phyloP scores from a whole-genome alignment of 805 yeast genomes.

The Metschnikowia reukaufii region DNA sequence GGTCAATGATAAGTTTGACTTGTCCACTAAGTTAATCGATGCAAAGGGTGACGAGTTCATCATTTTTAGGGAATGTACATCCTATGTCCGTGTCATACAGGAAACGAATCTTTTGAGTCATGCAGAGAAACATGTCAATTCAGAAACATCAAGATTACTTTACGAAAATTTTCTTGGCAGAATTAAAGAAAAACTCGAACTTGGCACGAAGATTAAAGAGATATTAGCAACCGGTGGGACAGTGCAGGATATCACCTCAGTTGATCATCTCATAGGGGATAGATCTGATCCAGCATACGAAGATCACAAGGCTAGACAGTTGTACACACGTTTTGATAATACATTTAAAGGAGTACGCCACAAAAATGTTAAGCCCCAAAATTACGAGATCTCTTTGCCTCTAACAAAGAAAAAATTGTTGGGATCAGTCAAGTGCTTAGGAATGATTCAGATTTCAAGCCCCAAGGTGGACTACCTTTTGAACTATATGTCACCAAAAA shows the following conservation, averaged over 20 bases:
- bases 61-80: conserved; percentile 32
- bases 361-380: neutral
- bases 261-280: neutral
- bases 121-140: conserved; percentile 16
- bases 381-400: conserved; percentile 32
- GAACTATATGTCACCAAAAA: conserved; percentile 25
- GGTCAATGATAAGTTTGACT: conserved; percentile 27
- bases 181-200: conserved; percentile 29
- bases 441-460: conserved; percentile 32
- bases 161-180: conserved; percentile 26
- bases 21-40: conserved; percentile 35
- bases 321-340: conserved; percentile 15
- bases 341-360: neutral
- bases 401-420: conserved; percentile 30
- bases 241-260: neutral
- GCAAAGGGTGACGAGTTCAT: conserved; percentile 40
- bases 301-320: conserved; percentile 15
- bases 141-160: conserved; percentile 15
- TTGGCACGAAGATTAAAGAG: conserved; percentile 24
- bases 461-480: conserved; percentile 31
- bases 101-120: conserved; percentile 17
- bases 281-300: neutral
- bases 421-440: conserved; percentile 33
- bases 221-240: conserved; percentile 8
- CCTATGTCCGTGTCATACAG: conserved; percentile 30